Percentiles rank a stretch among this genome's conserved stretches.
phyloP scores from a whole-genome alignment of 176 grass and related monocot genomes.

The Triticum monococcum region DNA sequence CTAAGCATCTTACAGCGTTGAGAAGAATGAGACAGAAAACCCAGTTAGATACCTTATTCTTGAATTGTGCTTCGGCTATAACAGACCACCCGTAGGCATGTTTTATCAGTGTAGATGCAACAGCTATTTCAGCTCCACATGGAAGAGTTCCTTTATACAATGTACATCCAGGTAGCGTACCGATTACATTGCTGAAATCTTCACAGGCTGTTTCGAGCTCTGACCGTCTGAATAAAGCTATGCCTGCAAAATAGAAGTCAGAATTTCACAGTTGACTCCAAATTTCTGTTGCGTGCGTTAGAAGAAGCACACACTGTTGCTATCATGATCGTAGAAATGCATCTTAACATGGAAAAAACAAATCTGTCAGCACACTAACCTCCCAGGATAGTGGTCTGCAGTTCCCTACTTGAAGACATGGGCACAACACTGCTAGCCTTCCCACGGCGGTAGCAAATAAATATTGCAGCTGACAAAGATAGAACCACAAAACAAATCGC shows the following conservation, averaged over 20 bases:
- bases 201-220: constrained; percentile 86
- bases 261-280: background rate
- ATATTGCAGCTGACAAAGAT: constrained; percentile 32
- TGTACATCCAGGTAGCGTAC: constrained; percentile 42
- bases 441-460: constrained; percentile 37
- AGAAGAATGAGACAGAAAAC: constrained; percentile 15
- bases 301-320: background rate
- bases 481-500: constrained; percentile 30
- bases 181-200: constrained; percentile 87
- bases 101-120: constrained; percentile 48
- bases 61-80: constrained; percentile 61
- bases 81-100: constrained; percentile 53
- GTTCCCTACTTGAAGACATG: constrained; percentile 52
- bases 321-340: background rate
- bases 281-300: background rate
- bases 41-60: constrained; percentile 55
- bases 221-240: constrained; percentile 50
- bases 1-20: background rate
- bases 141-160: constrained; percentile 93
- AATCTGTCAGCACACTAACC: constrained; percentile 45
- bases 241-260: constrained; percentile 48
- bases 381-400: constrained; percentile 52
- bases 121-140: constrained; percentile 80
- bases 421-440: constrained; percentile 67
- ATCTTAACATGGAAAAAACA: background rate